These are phyloP conservation scores for Coemansia sp. DNA, from an alignment of 192 early-diverging fungal genomes.

Conservation along the genomic window DNA sequence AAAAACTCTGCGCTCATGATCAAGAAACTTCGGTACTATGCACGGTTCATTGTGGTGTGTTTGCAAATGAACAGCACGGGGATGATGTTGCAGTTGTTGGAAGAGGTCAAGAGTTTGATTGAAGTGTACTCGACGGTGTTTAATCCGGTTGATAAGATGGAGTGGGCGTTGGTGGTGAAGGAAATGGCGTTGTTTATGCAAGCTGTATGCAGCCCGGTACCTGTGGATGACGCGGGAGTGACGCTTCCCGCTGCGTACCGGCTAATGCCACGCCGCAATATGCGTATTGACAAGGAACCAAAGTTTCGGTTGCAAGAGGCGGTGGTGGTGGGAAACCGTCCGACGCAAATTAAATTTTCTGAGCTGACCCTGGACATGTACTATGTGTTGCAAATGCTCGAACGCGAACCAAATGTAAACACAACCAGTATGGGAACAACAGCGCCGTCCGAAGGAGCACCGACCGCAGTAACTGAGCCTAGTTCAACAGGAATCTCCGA, in stretches of 20 bases:
- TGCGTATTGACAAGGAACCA: constrained; percentile 26
- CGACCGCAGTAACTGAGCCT: constrained; percentile 22
- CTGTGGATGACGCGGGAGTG: constrained; percentile 24
- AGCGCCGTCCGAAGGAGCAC: not conserved
- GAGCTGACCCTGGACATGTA: constrained; percentile 97
- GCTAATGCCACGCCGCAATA: constrained; percentile 10
- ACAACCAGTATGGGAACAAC: not conserved
- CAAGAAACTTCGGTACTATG: constrained; percentile 97
- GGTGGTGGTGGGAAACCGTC: constrained; percentile 92
- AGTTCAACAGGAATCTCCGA: constrained; percentile 12
- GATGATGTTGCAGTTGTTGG: constrained; percentile 77
- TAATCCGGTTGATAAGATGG: constrained; percentile 83
- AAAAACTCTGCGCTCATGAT: constrained; percentile 91
- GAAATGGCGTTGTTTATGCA: constrained; percentile 84
- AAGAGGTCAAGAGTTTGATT: constrained; percentile 79
- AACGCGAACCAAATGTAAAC: constrained; percentile 41
- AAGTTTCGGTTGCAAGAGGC: constrained; percentile 81
- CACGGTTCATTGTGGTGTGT: constrained; percentile 91
- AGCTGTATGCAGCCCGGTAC: constrained; percentile 57
- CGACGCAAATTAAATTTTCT: constrained; percentile 96
- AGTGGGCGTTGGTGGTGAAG: constrained; percentile 82
- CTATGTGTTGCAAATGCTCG: constrained; percentile 92
- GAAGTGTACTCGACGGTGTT: constrained; percentile 87
- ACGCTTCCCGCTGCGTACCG: constrained; percentile 33
- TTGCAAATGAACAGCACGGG: constrained; percentile 69